A percentile compares a stretch with the other conserved stretches of the same genome.
Conservation (phyloP, 176 grass and related monocot genomes). For the Coix lacrymajobi region DNA sequence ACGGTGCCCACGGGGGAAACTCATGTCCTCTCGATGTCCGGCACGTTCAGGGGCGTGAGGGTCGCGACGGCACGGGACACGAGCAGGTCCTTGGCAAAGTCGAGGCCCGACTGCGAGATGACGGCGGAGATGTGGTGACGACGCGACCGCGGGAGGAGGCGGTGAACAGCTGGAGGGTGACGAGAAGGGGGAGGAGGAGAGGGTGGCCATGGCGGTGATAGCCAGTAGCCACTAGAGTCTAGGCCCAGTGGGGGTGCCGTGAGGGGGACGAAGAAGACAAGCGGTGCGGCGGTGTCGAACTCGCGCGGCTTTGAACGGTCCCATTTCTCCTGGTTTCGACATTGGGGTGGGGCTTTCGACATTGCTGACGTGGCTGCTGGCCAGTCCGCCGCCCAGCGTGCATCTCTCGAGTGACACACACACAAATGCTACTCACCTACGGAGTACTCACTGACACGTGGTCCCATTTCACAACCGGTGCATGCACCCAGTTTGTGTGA, state of each 20-base stretch:
- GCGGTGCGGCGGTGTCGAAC: no score
- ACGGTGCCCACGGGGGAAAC: slow-evolving; percentile 62
- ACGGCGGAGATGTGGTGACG: slow-evolving; percentile 62
- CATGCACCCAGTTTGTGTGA: background rate
- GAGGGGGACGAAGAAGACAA: slow-evolving; percentile 14
- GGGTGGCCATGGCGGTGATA: slow-evolving; percentile 20
- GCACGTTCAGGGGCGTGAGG: slow-evolving; percentile 50
- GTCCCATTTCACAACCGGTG: background rate
- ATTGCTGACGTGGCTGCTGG: background rate
- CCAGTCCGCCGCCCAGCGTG: background rate
- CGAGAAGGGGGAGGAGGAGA: slow-evolving; percentile 17
- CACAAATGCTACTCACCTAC: background rate
- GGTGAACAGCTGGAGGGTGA: slow-evolving; percentile 24
- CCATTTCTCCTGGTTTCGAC: no score
- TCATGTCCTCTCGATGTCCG: slow-evolving; percentile 62
- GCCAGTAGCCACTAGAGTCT: background rate
- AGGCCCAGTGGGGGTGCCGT: background rate
- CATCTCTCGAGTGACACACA: background rate
- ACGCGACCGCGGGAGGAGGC: background rate
- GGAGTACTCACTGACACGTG: background rate
- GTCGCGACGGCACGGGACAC: slow-evolving; percentile 48
- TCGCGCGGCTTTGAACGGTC: no score
- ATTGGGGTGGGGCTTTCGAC: no score
- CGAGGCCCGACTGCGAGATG: slow-evolving; percentile 75
- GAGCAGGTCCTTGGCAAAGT: slow-evolving; percentile 77